Conservation (phyloP, 495 filamentous ascomycete species). For the Sabuloglossum arenarium region DNA sequence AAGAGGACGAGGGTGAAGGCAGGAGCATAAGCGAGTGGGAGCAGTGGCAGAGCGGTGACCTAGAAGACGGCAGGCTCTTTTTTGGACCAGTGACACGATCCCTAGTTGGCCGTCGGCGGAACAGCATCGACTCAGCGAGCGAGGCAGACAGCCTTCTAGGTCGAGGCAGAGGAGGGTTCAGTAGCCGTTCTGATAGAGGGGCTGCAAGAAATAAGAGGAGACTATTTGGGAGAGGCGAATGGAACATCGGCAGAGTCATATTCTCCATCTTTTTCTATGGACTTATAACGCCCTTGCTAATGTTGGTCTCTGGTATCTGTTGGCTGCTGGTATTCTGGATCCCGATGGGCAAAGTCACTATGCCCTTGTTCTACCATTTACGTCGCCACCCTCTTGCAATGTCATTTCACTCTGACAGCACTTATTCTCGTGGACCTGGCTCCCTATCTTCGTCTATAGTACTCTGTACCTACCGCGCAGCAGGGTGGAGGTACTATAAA, state of each 20-base stretch:
- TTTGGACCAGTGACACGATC: slow-evolving; percentile 74
- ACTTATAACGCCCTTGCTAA: slow-evolving; percentile 69
- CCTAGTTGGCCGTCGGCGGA: slow-evolving; percentile 70
- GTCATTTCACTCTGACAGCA: slow-evolving; percentile 74
- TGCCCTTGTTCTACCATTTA: slow-evolving; percentile 78
- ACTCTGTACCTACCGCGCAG: slow-evolving; percentile 91
- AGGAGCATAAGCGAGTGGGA: slow-evolving; percentile 97
- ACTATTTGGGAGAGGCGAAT: slow-evolving; percentile 86
- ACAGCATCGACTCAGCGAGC: slow-evolving; percentile 69
- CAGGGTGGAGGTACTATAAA: slow-evolving; percentile 92
- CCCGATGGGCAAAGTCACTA: slow-evolving; percentile 90
- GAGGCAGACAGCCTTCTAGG: slow-evolving; percentile 84
- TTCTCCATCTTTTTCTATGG: slow-evolving; percentile 97
- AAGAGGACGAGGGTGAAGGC: slow-evolving; percentile 98
- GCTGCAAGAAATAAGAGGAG: slow-evolving; percentile 53
- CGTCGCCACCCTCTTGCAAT: slow-evolving; percentile 81
- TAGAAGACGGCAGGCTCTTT: slow-evolving; percentile 88
- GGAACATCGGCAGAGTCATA: slow-evolving; percentile 81
- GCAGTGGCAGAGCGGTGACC: slow-evolving; percentile 93
- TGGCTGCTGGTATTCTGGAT: slow-evolving; percentile 97
- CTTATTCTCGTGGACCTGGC: slow-evolving; percentile 45
- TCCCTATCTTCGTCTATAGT: slow-evolving; percentile 68
- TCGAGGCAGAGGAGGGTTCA: slow-evolving; percentile 30
- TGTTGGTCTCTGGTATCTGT: slow-evolving; percentile 70
- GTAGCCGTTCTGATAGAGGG: slow-evolving; percentile 21